phyloP scores from a whole-genome alignment of 768 basidiomycete species.

The Termitomyces sp. region DNA sequence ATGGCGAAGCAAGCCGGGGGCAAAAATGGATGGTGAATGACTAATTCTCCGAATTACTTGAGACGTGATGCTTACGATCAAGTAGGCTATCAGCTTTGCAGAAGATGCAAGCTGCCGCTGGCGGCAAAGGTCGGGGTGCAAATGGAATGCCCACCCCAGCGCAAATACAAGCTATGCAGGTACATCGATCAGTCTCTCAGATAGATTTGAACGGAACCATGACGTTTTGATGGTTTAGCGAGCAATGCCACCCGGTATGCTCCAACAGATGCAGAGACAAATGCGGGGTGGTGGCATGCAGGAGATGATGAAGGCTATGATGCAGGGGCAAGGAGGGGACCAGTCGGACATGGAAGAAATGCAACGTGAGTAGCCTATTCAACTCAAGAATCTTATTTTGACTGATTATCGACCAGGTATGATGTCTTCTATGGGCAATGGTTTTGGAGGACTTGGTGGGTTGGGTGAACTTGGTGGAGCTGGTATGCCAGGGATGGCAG shows the following conservation, averaged over 20 bases:
- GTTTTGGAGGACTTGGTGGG: constrained; percentile 57
- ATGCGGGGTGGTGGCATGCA: constrained; percentile 84
- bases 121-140: constrained; percentile 82
- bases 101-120: constrained; percentile 86
- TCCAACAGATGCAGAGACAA: constrained; percentile 89
- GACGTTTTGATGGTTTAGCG: constrained; percentile 43
- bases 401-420: constrained; percentile 47
- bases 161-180: constrained; percentile 94
- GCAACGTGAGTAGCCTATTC: constrained; percentile 58
- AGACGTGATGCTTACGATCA: background rate
- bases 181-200: constrained; percentile 30
- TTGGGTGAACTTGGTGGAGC: constrained; percentile 51
- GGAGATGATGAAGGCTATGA: constrained; percentile 98
- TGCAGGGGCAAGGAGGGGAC: constrained; percentile 91
- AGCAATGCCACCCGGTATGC: constrained; percentile 91
- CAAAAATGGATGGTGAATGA: constrained; percentile 85
- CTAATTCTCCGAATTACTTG: constrained; percentile 1
- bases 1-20: constrained; percentile 99
- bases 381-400: background rate
- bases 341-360: constrained; percentile 92
- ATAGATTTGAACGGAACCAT: background rate
- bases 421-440: constrained; percentile 86
- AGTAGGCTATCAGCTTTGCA: constrained; percentile 80
- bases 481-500: constrained; percentile 66
- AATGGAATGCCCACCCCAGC: constrained; percentile 90